Conservation (phyloP, 257 asterid species). For the Gentiana straminea region DNA sequence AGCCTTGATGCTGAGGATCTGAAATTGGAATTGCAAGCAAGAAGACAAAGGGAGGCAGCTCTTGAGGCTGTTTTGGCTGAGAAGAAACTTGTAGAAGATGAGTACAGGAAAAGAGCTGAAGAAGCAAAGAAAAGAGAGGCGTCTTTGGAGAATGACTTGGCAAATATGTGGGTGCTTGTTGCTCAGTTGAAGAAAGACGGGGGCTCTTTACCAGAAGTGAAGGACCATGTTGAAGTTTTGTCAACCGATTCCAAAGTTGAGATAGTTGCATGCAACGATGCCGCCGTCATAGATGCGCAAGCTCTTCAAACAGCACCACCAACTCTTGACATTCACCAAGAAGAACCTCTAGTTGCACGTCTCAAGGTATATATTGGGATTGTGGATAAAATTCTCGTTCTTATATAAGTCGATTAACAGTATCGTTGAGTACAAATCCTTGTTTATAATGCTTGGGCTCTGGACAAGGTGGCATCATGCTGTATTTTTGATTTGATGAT, state of each 20-base stretch:
- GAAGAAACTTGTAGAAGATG: slow-evolving; percentile 72
- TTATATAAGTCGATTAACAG: no score
- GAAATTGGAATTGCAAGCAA: slow-evolving; percentile 80
- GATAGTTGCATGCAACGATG: slow-evolving; percentile 29
- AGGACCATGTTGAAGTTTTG: slow-evolving; percentile 24
- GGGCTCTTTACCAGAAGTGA: slow-evolving; percentile 29
- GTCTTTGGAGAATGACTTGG: slow-evolving; percentile 83
- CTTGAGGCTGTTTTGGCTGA: slow-evolving; percentile 90
- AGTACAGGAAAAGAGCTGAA: slow-evolving; percentile 64
- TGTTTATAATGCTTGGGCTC: not conserved
- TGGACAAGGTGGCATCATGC: not conserved
- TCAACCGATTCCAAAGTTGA: slow-evolving; percentile 27
- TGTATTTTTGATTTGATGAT: slow-evolving; percentile 7
- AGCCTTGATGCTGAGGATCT: slow-evolving; percentile 64
- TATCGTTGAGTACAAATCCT: not conserved
- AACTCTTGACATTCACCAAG: slow-evolving; percentile 36
- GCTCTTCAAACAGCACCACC: slow-evolving; percentile 20
- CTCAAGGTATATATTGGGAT: slow-evolving; percentile 42
- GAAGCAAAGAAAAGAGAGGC: slow-evolving; percentile 90
- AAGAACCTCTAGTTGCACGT: slow-evolving; percentile 84
- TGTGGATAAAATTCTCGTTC: no score
- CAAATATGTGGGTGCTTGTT: slow-evolving; percentile 99
- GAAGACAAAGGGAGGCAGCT: slow-evolving; percentile 74
- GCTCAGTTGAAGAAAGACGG: slow-evolving; percentile 85
- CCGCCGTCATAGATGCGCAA: slow-evolving; percentile 22